Evolutionary conservation across 345 rosid genomes (phyloP).

Genomic region (Mallotus nudiflorus): DNA sequence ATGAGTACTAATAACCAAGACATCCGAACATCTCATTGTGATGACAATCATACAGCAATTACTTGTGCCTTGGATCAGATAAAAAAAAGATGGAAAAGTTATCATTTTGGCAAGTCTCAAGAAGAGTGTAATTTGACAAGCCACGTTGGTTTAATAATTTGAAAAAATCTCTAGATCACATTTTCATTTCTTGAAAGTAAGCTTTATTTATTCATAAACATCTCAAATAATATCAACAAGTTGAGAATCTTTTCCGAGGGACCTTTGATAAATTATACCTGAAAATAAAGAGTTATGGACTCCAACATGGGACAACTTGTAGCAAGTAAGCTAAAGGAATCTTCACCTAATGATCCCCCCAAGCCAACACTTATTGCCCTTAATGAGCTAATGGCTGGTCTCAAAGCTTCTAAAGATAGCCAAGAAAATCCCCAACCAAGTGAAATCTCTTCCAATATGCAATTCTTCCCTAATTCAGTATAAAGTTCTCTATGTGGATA

Average conservation of each 20-base stretch:
- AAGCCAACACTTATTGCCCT: slow-evolving; percentile 58
- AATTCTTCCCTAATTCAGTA: slow-evolving; percentile 40
- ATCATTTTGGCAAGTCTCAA: not conserved
- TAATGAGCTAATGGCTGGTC: slow-evolving; percentile 52
- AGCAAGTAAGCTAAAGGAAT: slow-evolving; percentile 48
- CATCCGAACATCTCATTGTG: not conserved
- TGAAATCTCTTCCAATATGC: slow-evolving; percentile 55
- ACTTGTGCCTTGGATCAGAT: no score
- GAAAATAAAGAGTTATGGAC: slow-evolving; percentile 60
- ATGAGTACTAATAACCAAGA: not conserved
- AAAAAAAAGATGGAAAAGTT: not conserved
- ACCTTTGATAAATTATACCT: slow-evolving; percentile 44
- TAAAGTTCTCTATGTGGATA: slow-evolving; percentile 33
- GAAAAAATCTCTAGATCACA: not conserved
- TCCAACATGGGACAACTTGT: slow-evolving; percentile 62
- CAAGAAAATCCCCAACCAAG: slow-evolving; percentile 77
- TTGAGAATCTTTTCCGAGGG: not conserved
- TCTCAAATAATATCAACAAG: not conserved
- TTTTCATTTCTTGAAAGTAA: slow-evolving; percentile 1
- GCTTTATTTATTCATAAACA: not conserved
- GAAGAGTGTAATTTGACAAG: not conserved
- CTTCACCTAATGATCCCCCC: slow-evolving; percentile 74
- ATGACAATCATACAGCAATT: not conserved
- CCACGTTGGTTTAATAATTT: not conserved
- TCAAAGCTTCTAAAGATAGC: slow-evolving; percentile 49